Percentiles rank a stretch among this genome's conserved stretches.
Evolutionary conservation across 306 rosid genomes (phyloP).

Genomic region (Pueraria montana): DNA sequence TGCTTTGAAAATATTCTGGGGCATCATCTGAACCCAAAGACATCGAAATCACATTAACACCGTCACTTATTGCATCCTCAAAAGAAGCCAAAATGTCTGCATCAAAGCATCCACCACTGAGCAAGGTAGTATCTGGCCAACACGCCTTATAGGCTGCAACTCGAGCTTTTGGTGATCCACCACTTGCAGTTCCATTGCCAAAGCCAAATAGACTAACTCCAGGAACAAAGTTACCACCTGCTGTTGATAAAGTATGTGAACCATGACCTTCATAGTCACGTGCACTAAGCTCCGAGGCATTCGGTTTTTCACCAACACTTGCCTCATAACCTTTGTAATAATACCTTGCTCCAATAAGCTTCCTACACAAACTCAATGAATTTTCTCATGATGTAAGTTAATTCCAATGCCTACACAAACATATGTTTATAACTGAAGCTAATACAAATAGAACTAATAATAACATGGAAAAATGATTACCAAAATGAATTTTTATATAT

Average conservation of each 20-base stretch:
- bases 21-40: slow-evolving; percentile 52
- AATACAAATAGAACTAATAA: too few species aligned
- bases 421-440: neutral
- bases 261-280: slow-evolving; percentile 88
- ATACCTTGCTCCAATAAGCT: slow-evolving; percentile 86
- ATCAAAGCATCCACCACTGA: too few species aligned
- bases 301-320: neutral
- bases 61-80: slow-evolving; percentile 81
- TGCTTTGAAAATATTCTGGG: slow-evolving; percentile 24
- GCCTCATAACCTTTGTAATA: slow-evolving; percentile 61
- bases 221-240: slow-evolving; percentile 70
- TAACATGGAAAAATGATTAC: too few species aligned
- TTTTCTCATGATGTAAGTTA: too few species aligned
- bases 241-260: slow-evolving; percentile 91
- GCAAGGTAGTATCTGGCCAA: slow-evolving; percentile 67
- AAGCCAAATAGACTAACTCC: slow-evolving; percentile 60
- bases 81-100: slow-evolving; percentile 81
- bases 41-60: slow-evolving; percentile 70
- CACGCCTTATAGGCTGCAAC: slow-evolving; percentile 89
- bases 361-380: slow-evolving; percentile 51
- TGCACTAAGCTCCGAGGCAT: slow-evolving; percentile 30
- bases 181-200: slow-evolving; percentile 83
- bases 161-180: slow-evolving; percentile 88
- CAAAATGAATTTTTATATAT: too few species aligned
- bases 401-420: neutral